These are phyloP conservation scores for Venturia oleaginea DNA, from an alignment of 2,329 filamentous ascomycete species.

Conservation along the genomic window DNA sequence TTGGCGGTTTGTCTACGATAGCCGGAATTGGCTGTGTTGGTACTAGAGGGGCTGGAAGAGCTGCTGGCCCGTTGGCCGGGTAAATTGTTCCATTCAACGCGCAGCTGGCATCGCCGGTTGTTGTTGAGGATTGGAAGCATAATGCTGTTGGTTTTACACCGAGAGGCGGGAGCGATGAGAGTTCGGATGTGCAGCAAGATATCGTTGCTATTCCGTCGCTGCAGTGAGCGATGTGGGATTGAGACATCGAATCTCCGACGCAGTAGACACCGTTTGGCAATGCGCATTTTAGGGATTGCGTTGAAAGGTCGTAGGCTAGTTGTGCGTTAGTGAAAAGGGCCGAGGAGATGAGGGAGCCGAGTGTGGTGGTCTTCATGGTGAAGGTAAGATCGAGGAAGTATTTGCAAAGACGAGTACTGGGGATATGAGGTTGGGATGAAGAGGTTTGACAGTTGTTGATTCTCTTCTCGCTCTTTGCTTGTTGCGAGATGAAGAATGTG, in stretches of 20 bases:
- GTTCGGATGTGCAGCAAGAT: slow-evolving; percentile 18
- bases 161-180: background rate
- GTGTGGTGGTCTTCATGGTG: slow-evolving; percentile 26
- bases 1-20: slow-evolving; percentile 19
- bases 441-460: background rate
- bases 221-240: slow-evolving; percentile 28
- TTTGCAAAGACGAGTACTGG: background rate
- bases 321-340: slow-evolving; percentile 28
- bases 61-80: slow-evolving; percentile 33
- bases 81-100: slow-evolving; percentile 37
- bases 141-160: slow-evolving; percentile 32
- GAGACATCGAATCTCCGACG: slow-evolving; percentile 27
- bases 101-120: slow-evolving; percentile 28
- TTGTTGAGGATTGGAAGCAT: slow-evolving; percentile 34
- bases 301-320: slow-evolving; percentile 24
- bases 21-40: background rate
- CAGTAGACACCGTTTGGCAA: slow-evolving; percentile 35
- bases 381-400: slow-evolving; percentile 19
- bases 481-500: background rate
- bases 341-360: slow-evolving; percentile 26
- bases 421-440: background rate
- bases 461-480: background rate
- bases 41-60: slow-evolving; percentile 19
- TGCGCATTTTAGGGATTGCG: slow-evolving; percentile 15
- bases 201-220: slow-evolving; percentile 28